Base-by-base conservation (phyloP, 805 yeast species). In the Metschnikowia kofuensis region DNA sequence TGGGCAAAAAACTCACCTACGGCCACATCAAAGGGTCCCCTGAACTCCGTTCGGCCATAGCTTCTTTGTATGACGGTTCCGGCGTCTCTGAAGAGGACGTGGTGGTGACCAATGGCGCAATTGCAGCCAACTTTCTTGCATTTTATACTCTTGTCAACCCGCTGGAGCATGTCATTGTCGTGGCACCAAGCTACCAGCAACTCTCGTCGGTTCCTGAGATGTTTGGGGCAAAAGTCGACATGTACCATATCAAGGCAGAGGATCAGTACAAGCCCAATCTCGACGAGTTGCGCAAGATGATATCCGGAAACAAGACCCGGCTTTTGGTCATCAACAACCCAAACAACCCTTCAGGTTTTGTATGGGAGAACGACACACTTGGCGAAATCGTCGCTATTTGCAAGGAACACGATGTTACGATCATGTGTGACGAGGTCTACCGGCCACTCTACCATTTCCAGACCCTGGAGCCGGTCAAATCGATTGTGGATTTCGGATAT, bases 381-480 rank as follows among this genome's bases (percentile, higher is more conserved):
- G 38, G 50, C 8, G 57, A 64, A 65, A 71, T 65, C 65, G 75
- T 59, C 8, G 63, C 60, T 3, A 48, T 78, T 28, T 78, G 82
- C 38, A 45, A 57, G 29, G 42, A 56, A 13, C 48, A 60, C 14
- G 68, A 62, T 38, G 63, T 67, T 8, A 70, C 70, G 42, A 47
- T 79, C 9, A 57, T 77, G 42, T 70, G 76, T 40, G 84, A 79
- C 59, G 83, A 79, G 53, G 83, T 79, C 7, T 79, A 79, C 56
- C 62, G 82, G 9, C 84, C 83, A 10, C 62, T 79, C 44, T 76
- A 66, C 58, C 81, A 78, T 58, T n/a, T 42, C 6, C 38, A 39
- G 14, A 7, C 16, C 7, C 15, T n/a, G 12, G 44, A 40, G 28
- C 65, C 73, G 5, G 52, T 64, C 8, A 61, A 60, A 30, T 72